Evolutionary conservation across 345 rosid species (phyloP), one percentile per base, ranked within the genome.

Genomic region (Melaleuca alternifolia): DNA sequence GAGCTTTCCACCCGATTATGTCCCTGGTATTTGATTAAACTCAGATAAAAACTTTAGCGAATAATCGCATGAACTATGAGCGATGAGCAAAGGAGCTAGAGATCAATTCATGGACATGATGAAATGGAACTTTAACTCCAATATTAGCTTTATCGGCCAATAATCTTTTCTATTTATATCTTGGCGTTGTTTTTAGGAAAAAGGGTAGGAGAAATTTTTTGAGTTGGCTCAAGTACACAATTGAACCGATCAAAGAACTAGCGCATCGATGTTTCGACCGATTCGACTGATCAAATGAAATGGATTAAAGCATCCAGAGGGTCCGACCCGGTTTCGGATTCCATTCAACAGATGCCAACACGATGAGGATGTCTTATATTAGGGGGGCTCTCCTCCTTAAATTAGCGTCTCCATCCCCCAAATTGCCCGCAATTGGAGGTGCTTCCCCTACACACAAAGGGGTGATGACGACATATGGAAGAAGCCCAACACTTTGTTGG

Each of bases 221-320:
- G 0, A 16, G 46, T 33, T 16, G 11, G 24, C 77, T 16, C 6
- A 5, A 15, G 23, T 16, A 62, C 5, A 1, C 10, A 21, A 62
- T 62, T 21, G 18, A 7, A 7, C 44, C 10, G 11, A 62, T 30
- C 44, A 65, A 15, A 30, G 21, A 33, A 62, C 0, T 7, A 15
- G 23, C 6, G 0, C 4, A 33, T 5, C 15, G 5, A 57, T 1
- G 65, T 26, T 5, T 57, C 4, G 21, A 62, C 76, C 10, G 3
- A 21, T 30, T 30, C 41, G 23, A 65, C 23, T 8, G 0, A 15
- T 33, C 0, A 21, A 0, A 33, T 23, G 1, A 33, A 33, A 65
- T 16, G 46, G 46, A 9, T 12, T 0, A 20, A 1, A 65, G 16
- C 3, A 18, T 18, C 44, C 44, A 0, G 11, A 6, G 23, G 23